phyloP scores from a whole-genome alignment of 2,329 filamentous ascomycete species.

The Colletotrichum tanaceti region DNA sequence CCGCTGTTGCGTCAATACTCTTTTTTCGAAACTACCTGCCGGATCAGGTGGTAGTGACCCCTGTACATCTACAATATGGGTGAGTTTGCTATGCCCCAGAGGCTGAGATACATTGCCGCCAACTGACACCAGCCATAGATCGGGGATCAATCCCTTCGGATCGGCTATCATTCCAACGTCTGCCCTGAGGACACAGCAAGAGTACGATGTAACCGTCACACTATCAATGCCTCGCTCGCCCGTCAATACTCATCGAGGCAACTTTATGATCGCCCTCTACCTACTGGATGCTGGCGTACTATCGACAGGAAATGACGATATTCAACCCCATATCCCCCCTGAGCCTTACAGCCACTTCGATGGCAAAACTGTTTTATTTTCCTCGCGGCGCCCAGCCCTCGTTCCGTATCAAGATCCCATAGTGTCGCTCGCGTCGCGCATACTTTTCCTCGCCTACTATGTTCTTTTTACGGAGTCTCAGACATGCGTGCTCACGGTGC shows the following conservation, averaged over 20 bases:
- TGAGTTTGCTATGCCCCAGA: slow-evolving; percentile 47
- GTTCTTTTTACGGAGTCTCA: slow-evolving; percentile 74
- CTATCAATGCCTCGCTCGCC: slow-evolving; percentile 83
- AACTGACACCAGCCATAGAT: slow-evolving; percentile 48
- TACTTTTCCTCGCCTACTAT: slow-evolving; percentile 76
- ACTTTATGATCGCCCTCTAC: slow-evolving; percentile 92
- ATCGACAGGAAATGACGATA: slow-evolving; percentile 41
- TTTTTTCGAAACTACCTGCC: slow-evolving; percentile 70
- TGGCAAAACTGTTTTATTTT: slow-evolving; percentile 62
- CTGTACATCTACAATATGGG: slow-evolving; percentile 70
- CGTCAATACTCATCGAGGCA: slow-evolving; percentile 80
- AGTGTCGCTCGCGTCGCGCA: slow-evolving; percentile 69
- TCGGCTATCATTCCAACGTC: slow-evolving; percentile 58
- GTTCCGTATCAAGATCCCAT: slow-evolving; percentile 82
- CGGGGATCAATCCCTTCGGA: slow-evolving; percentile 65
- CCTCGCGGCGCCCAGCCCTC: slow-evolving; percentile 79
- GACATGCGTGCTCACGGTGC: slow-evolving; percentile 71
- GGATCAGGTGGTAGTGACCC: slow-evolving; percentile 63
- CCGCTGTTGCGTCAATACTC: slow-evolving; percentile 61
- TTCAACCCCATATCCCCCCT: slow-evolving; percentile 37
- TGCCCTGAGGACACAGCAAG: slow-evolving; percentile 75
- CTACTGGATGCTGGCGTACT: slow-evolving; percentile 65
- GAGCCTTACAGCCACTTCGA: slow-evolving; percentile 52
- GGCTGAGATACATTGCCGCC: background rate
- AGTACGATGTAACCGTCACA: slow-evolving; percentile 84